Conservation (phyloP, 192 early-diverging fungal species). For the Thamnidium elegans region DNA sequence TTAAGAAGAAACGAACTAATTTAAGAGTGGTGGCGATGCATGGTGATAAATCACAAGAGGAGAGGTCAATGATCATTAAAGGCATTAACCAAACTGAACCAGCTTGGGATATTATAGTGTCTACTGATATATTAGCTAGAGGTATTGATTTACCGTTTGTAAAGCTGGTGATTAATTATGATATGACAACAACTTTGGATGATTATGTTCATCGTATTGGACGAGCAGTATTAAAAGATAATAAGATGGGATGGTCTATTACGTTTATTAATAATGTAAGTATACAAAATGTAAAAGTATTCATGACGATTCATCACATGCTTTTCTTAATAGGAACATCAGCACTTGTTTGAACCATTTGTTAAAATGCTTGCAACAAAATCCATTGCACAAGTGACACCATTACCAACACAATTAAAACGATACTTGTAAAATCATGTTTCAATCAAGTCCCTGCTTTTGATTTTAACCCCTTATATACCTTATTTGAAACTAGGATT, state of each 20-base stretch:
- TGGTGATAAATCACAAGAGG: constrained; percentile 47
- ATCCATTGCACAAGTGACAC: constrained; percentile 43
- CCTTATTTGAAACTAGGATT: neutral
- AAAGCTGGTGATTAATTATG: constrained; percentile 53
- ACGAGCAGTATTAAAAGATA: constrained; percentile 34
- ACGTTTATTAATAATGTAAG: constrained; percentile 57
- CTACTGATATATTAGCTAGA: constrained; percentile 51
- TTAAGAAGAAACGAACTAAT: constrained; percentile 34
- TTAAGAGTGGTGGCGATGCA: constrained; percentile 47
- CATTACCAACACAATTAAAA: constrained; percentile 44
- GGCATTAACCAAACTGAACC: constrained; percentile 25
- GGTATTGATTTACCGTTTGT: constrained; percentile 50
- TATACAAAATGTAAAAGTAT: neutral
- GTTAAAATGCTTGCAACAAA: constrained; percentile 42
- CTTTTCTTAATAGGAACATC: constrained; percentile 38
- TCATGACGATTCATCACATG: neutral
- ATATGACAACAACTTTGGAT: constrained; percentile 54
- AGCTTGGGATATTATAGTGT: constrained; percentile 40
- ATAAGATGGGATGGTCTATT: constrained; percentile 48
- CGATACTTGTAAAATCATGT: constrained; percentile 15
- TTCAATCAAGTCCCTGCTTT: constrained; percentile 10
- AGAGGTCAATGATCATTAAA: constrained; percentile 36
- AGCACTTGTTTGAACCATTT: constrained; percentile 42
- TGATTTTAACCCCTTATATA: constrained; percentile 2
- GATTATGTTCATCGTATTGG: constrained; percentile 59